Conservation (phyloP, 768 basidiomycete species). For the Collybiopsis confluens region DNA sequence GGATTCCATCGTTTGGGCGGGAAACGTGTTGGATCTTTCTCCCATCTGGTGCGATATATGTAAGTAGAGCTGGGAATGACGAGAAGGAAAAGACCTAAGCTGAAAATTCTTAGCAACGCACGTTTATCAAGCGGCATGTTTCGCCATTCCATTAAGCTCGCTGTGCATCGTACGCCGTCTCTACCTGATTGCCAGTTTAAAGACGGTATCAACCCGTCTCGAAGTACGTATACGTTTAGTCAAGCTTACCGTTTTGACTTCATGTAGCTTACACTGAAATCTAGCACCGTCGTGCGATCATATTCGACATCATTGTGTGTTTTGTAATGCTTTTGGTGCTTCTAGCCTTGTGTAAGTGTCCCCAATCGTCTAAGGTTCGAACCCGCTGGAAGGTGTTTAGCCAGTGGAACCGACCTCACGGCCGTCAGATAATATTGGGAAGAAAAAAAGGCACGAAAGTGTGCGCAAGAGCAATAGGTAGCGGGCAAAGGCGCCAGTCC, state of each 20-base stretch:
- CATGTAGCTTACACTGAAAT: conserved; percentile 11
- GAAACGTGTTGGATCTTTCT: conserved; percentile 25
- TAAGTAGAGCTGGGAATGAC: conserved; percentile 15
- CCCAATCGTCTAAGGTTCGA: background rate
- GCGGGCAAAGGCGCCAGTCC: too few species aligned
- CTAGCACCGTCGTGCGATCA: conserved; percentile 28
- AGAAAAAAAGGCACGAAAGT: too few species aligned
- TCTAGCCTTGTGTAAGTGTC: conserved; percentile 30
- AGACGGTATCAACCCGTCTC: background rate
- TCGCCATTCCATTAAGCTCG: conserved; percentile 7
- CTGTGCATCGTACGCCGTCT: conserved; percentile 16
- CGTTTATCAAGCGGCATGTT: background rate
- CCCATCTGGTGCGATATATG: conserved; percentile 57
- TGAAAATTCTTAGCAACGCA: conserved; percentile 2
- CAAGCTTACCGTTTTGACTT: background rate
- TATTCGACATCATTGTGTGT: conserved; percentile 34
- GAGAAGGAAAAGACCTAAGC: too few species aligned
- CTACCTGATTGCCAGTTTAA: conserved; percentile 8
- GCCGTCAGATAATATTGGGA: too few species aligned
- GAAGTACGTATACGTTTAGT: background rate
- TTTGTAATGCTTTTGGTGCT: conserved; percentile 31
- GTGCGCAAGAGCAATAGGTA: too few species aligned
- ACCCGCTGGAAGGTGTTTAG: too few species aligned
- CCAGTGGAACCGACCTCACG: too few species aligned
- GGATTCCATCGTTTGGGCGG: conserved; percentile 44